Percentiles rank a stretch among this genome's conserved stretches.
These are phyloP conservation scores for Schizothecium vesticola DNA, from an alignment of 495 filamentous ascomycete genomes.

Conservation along the genomic window DNA sequence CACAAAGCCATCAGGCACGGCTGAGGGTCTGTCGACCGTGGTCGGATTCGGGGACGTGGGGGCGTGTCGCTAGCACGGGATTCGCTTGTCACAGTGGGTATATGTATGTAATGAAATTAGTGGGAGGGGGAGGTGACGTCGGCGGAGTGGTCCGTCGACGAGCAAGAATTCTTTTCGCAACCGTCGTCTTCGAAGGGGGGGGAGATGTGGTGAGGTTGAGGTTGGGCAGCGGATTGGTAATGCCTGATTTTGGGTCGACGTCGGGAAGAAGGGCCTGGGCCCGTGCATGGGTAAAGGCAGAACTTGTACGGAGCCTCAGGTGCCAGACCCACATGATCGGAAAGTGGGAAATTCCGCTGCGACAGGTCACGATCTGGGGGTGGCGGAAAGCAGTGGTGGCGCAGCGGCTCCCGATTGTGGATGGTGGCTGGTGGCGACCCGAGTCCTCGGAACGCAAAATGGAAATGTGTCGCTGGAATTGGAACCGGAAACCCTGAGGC, in stretches of 20 bases:
- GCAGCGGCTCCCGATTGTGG: background rate
- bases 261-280: constrained; percentile 1
- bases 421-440: constrained; percentile 13
- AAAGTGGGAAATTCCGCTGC: background rate
- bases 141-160: background rate
- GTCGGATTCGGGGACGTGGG: background rate
- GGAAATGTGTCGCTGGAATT: constrained; percentile 6
- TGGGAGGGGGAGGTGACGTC: constrained; percentile 2
- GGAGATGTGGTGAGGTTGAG: constrained; percentile 1
- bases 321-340: constrained; percentile 4
- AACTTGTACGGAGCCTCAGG: background rate
- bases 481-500: constrained; percentile 8
- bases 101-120: constrained; percentile 1
- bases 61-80: constrained; percentile 5
- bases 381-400: background rate
- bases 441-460: constrained; percentile 19
- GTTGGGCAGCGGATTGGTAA: constrained; percentile 13
- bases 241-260: constrained; percentile 7
- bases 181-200: background rate
- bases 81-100: background rate
- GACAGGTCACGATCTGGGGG: constrained; percentile 6
- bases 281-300: background rate
- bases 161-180: background rate
- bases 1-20: constrained; percentile 8
- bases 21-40: background rate